Evolutionary conservation across 371 early-diverging fungal species (phyloP).

Genomic region (Batkoa obscura): DNA sequence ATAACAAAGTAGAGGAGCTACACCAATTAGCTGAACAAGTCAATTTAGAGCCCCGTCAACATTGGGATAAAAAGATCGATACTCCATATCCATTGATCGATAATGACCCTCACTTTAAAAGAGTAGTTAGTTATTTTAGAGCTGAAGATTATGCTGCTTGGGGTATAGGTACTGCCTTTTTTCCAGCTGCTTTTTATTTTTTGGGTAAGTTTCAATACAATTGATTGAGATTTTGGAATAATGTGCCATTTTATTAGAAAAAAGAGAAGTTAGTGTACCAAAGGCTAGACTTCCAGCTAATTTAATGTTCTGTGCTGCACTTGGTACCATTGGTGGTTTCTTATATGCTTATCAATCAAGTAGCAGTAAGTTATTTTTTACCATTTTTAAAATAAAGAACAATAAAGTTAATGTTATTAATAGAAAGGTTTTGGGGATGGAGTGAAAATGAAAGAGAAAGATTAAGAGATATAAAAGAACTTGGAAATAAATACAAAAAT

Average conservation of each 20-base stretch:
- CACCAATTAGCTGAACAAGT: not conserved
- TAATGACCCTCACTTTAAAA: constrained; percentile 55
- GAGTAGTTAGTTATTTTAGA: constrained; percentile 80
- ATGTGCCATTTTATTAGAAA: not conserved
- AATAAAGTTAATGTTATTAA: constrained; percentile 6
- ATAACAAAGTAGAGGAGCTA: not conserved
- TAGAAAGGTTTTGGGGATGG: constrained; percentile 89
- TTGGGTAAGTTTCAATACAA: constrained; percentile 35
- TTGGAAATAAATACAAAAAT: constrained; percentile 32
- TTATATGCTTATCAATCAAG: constrained; percentile 41
- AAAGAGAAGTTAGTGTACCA: not conserved
- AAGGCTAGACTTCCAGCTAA: not conserved
- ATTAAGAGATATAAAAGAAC: constrained; percentile 42
- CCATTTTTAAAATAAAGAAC: not conserved
- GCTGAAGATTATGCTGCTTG: constrained; percentile 51
- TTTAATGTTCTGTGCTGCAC: constrained; percentile 13
- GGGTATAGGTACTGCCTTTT: constrained; percentile 45
- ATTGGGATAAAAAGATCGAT: constrained; percentile 11
- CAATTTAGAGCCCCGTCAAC: not conserved
- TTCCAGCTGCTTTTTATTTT: constrained; percentile 48
- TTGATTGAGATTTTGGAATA: too few relatives aligned
- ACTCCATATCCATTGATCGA: constrained; percentile 44
- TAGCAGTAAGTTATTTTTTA: constrained; percentile 29
- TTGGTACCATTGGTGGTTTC: constrained; percentile 49
- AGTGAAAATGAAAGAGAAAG: constrained; percentile 71